phyloP scores from a whole-genome alignment of 1,284 basidiomycete genomes.

The Ceratobasidium sp. region DNA sequence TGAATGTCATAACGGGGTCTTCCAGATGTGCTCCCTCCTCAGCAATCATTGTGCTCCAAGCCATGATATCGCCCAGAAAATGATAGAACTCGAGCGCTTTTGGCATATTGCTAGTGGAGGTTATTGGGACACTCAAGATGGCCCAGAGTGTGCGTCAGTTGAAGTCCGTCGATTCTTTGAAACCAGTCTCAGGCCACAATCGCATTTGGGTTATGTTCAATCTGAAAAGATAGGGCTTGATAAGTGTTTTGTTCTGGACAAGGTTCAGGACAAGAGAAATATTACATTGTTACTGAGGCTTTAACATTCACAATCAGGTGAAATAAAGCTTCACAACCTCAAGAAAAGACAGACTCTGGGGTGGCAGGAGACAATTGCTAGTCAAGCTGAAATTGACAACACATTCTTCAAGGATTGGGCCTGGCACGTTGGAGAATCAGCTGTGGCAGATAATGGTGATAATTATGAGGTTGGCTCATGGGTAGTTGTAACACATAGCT shows the following conservation, averaged over 20 bases:
- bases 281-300: no score
- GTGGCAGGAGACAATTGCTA: neutral
- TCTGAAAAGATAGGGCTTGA: neutral
- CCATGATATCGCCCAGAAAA: conserved; percentile 26
- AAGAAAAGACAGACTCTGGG: neutral
- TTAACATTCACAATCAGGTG: no score
- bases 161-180: conserved; percentile 31
- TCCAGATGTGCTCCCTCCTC: conserved; percentile 44
- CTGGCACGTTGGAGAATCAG: neutral
- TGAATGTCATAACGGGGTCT: conserved; percentile 47
- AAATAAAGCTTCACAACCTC: neutral
- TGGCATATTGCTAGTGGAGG: neutral
- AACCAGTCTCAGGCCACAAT: neutral
- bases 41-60: conserved; percentile 49
- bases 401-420: neutral
- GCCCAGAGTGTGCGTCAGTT: neutral
- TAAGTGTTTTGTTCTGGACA: neutral
- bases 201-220: neutral
- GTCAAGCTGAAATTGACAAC: neutral
- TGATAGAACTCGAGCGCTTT: conserved; percentile 10
- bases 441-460: neutral
- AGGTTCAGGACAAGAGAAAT: neutral
- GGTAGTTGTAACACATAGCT: neutral
- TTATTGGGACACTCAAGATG: neutral
- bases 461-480: neutral